These are phyloP conservation scores for Hamamelis virginiana DNA, from an alignment of 164 flowering plant genomes.

Conservation along the genomic window DNA sequence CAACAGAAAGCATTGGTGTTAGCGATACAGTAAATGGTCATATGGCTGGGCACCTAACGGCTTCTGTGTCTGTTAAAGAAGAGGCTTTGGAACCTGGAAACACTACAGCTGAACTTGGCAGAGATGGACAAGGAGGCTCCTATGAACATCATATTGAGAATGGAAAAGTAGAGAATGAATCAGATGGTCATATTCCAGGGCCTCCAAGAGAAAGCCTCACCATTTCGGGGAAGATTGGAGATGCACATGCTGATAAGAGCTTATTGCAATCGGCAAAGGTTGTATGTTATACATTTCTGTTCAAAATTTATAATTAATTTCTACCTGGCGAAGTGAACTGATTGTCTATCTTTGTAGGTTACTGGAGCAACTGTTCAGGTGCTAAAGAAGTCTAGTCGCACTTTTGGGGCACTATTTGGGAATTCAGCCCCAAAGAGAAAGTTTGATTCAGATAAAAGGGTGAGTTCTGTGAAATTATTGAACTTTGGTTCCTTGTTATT, in stretches of 20 bases:
- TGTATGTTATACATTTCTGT: constrained; percentile 1
- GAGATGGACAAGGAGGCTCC: constrained; percentile 5
- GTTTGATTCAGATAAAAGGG: constrained; percentile 36
- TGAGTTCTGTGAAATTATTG: constrained; percentile 16
- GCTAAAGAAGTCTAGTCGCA: constrained; percentile 75
- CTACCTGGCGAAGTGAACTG: neutral
- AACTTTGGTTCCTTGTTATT: neutral
- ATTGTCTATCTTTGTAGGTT: constrained; percentile 30
- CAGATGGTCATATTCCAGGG: constrained; percentile 2
- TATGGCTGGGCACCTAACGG: neutral
- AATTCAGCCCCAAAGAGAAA: constrained; percentile 55
- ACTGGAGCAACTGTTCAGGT: constrained; percentile 63
- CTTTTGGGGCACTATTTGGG: constrained; percentile 82
- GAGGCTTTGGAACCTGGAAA: constrained; percentile 13
- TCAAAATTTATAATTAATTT: neutral
- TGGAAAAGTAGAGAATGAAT: constrained; percentile 12
- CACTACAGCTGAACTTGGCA: constrained; percentile 8
- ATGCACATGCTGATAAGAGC: neutral
- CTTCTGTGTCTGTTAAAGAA: constrained; percentile 16
- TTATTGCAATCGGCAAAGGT: constrained; percentile 19
- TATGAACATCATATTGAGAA: constrained; percentile 12
- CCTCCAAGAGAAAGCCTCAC: constrained; percentile 5
- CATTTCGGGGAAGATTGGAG: constrained; percentile 19
- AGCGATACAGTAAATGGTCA: constrained; percentile 6
- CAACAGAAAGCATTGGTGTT: constrained; percentile 16